Evolutionary conservation across 805 yeast species (phyloP).

Genomic region (Saccharomycopsis guyanensis): DNA sequence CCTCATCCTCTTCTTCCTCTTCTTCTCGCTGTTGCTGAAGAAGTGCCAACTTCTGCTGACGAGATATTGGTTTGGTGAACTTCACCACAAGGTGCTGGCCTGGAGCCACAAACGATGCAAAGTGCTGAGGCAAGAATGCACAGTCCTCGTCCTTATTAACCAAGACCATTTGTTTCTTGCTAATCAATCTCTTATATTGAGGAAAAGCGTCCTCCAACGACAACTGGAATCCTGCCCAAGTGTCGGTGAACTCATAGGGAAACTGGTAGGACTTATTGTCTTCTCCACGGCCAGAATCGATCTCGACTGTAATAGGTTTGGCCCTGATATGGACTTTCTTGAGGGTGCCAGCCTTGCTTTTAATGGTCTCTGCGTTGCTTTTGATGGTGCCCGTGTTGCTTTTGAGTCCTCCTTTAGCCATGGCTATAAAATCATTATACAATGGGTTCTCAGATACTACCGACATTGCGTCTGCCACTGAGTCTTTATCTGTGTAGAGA

Average conservation of each 20-base stretch:
- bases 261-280: slow-evolving; percentile 10
- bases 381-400: neutral
- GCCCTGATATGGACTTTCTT: neutral
- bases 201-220: slow-evolving; percentile 19
- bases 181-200: slow-evolving; percentile 6
- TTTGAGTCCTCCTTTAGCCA: slow-evolving; percentile 7
- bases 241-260: slow-evolving; percentile 16
- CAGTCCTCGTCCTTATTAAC: slow-evolving; percentile 11
- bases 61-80: slow-evolving; percentile 5
- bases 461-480: neutral
- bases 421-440: slow-evolving; percentile 8
- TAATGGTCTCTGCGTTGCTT: slow-evolving; percentile 1
- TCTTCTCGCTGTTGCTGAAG: neutral
- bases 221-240: slow-evolving; percentile 15
- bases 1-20: neutral
- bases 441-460: neutral
- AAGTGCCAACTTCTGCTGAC: neutral
- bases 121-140: slow-evolving; percentile 19
- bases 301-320: slow-evolving; percentile 13
- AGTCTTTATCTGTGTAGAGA: neutral
- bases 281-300: slow-evolving; percentile 4
- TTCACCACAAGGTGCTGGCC: slow-evolving; percentile 13
- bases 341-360: neutral
- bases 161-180: slow-evolving; percentile 6
- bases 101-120: slow-evolving; percentile 13